Evolutionary conservation across 306 rosid species (phyloP), one percentile per base, ranked within the genome.

Genomic region (Cucurbita maxima): DNA sequence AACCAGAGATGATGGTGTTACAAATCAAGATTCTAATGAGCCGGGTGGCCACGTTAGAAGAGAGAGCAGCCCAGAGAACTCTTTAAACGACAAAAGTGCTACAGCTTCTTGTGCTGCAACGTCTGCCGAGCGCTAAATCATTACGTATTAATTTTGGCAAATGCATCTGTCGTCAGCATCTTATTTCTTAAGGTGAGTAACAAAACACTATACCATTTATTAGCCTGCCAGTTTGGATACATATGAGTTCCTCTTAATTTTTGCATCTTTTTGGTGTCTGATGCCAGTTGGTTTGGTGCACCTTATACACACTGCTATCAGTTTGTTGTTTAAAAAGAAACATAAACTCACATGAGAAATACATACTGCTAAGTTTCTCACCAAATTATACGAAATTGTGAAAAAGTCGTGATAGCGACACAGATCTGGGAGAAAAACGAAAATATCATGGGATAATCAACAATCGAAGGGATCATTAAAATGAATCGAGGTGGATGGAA

Each of bases 91-190:
- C 22, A 76, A 69, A 75, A 81, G 71, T 66, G 73, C 77, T 57
- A 74, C 83, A 18, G 59, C 83, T n/a, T 71, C 88, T 45, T 77
- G 87, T 81, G 78, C 90, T 69, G 79, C 89, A 58, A 54, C 80
- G 72, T 82, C 91, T 19, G 67, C 79, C 63, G 84, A 85, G 72
- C 74, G 62, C 40, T 88, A 74, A 86, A 76, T 58, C 75, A 71
- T 68, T 55, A 22, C 64, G 52, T 7, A 57, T 55, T 75, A 76
- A 73, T 78, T 79, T 86, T 73, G 84, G 82, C 41, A 59, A 34
- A 53, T 75, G 85, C 81, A 83, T 85, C 88, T 86, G 76, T 79
- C 81, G 81, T 85, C 90, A 79, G 83, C 89, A 84, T 89, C 78
- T 84, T 85, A 78, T 83, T 75, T 86, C 82, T 87, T 83, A 76